Conservation (phyloP, 2,329 filamentous ascomycete genomes). For the Diplodia mutila region DNA sequence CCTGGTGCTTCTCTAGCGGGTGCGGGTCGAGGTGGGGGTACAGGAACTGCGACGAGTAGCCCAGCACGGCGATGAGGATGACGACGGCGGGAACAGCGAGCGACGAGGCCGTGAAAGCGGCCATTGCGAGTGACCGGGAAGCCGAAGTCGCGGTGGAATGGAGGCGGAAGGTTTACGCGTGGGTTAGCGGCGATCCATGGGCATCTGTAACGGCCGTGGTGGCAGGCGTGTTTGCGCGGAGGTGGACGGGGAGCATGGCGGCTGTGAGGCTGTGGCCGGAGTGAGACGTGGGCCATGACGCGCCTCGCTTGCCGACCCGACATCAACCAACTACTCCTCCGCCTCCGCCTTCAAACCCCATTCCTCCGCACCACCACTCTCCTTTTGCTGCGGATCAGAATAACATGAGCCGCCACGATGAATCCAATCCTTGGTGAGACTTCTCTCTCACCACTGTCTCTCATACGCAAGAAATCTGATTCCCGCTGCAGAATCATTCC, state of each 20-base stretch:
- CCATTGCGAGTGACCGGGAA: constrained; percentile 3
- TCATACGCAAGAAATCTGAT: background rate
- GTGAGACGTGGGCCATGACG: constrained; percentile 27
- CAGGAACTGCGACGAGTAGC: constrained; percentile 67
- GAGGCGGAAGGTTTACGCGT: background rate
- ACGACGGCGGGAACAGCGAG: constrained; percentile 73
- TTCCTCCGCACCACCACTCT: background rate
- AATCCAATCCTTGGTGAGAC: constrained; percentile 18
- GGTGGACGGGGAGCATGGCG: constrained; percentile 10
- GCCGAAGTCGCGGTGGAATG: background rate
- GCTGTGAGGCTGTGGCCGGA: constrained; percentile 1
- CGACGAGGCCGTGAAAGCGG: constrained; percentile 32
- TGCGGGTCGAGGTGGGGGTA: constrained; percentile 63
- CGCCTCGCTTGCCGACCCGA: constrained; percentile 15
- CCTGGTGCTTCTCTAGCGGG: constrained; percentile 61
- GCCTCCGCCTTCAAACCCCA: background rate
- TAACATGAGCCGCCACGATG: constrained; percentile 10
- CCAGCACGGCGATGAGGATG: constrained; percentile 68
- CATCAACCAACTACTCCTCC: background rate
- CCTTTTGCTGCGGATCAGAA: background rate
- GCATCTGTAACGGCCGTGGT: constrained; percentile 20
- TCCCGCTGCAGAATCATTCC: constrained; percentile 11
- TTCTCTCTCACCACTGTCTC: background rate
- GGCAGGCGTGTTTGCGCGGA: constrained; percentile 21
- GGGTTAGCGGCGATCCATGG: constrained; percentile 5